Evolutionary conservation across 2,329 filamentous ascomycete species (phyloP).

Genomic region (Fusarium miscanthi): DNA sequence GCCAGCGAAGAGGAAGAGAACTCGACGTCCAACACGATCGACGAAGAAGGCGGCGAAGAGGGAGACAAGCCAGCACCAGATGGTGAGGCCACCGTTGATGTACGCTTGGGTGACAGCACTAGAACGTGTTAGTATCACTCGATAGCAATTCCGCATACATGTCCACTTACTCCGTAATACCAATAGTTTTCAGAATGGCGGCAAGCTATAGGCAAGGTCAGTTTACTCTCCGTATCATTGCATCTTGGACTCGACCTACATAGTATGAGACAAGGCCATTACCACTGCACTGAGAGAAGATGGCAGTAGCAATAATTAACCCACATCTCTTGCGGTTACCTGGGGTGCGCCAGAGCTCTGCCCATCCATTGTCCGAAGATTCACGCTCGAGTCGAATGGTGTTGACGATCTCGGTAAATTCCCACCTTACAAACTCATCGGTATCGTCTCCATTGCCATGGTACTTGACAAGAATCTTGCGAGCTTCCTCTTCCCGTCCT

Average conservation of each 20-base stretch:
- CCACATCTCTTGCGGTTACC: constrained; percentile 40
- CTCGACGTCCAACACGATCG: constrained; percentile 37
- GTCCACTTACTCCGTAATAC: constrained; percentile 37
- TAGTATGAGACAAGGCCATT: constrained; percentile 43
- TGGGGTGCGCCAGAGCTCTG: constrained; percentile 33
- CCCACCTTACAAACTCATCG: constrained; percentile 34
- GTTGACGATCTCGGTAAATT: constrained; percentile 37
- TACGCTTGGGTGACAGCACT: constrained; percentile 39
- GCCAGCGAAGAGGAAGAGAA: constrained; percentile 39
- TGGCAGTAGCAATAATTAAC: constrained; percentile 37
- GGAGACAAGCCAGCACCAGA: constrained; percentile 42
- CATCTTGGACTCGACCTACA: neutral
- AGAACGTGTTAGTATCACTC: neutral
- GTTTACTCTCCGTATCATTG: fast-evolving
- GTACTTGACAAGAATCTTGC: constrained; percentile 37
- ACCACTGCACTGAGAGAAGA: constrained; percentile 41
- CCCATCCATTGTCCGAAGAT: constrained; percentile 21
- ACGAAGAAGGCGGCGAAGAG: constrained; percentile 41
- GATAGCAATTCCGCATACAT: fast-evolving
- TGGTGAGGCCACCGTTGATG: constrained; percentile 43
- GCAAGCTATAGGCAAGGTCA: constrained; percentile 21
- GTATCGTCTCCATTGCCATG: constrained; percentile 33
- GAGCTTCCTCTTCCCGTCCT: constrained; percentile 37
- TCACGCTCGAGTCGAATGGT: constrained; percentile 37
- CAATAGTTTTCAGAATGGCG: constrained; percentile 36